phyloP scores from a whole-genome alignment of 1,284 basidiomycete genomes.

The Exobasidium rhododendri region DNA sequence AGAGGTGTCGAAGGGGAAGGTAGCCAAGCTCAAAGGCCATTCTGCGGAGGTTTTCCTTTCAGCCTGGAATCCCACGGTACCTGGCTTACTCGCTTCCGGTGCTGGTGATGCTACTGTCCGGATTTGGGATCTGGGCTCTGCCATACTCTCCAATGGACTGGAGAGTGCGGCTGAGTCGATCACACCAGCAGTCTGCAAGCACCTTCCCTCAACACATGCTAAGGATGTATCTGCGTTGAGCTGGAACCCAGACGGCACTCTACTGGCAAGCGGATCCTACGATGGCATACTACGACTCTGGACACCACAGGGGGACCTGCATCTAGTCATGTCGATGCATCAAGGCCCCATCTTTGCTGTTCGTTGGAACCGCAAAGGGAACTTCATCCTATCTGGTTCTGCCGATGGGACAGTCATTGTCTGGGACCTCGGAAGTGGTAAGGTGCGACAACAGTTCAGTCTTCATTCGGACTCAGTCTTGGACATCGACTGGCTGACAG shows the following conservation, averaged over 20 bases:
- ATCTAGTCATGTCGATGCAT: constrained; percentile 55
- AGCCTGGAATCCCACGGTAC: constrained; percentile 54
- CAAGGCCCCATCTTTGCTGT: constrained; percentile 54
- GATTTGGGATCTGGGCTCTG: constrained; percentile 48
- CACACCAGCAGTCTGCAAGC: constrained; percentile 49
- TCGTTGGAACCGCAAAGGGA: constrained; percentile 53
- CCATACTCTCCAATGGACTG: not conserved
- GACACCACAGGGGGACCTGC: constrained; percentile 54
- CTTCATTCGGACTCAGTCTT: constrained; percentile 50
- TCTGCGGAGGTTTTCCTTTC: constrained; percentile 50
- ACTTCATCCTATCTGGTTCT: constrained; percentile 48
- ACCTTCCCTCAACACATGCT: constrained; percentile 49
- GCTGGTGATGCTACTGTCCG: constrained; percentile 54
- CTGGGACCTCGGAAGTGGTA: constrained; percentile 53
- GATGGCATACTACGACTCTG: constrained; percentile 54
- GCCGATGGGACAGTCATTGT: constrained; percentile 53
- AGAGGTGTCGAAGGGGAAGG: constrained; percentile 25
- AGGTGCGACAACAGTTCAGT: constrained; percentile 48
- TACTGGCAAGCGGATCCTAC: constrained; percentile 52
- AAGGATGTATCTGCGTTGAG: constrained; percentile 52
- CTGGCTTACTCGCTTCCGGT: constrained; percentile 49
- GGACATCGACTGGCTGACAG: constrained; percentile 52
- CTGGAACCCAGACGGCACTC: constrained; percentile 55
- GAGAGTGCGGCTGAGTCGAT: constrained; percentile 1
- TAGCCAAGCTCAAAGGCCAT: constrained; percentile 42